Conservation (phyloP, 768 basidiomycete species). For the Suillus placidus region DNA sequence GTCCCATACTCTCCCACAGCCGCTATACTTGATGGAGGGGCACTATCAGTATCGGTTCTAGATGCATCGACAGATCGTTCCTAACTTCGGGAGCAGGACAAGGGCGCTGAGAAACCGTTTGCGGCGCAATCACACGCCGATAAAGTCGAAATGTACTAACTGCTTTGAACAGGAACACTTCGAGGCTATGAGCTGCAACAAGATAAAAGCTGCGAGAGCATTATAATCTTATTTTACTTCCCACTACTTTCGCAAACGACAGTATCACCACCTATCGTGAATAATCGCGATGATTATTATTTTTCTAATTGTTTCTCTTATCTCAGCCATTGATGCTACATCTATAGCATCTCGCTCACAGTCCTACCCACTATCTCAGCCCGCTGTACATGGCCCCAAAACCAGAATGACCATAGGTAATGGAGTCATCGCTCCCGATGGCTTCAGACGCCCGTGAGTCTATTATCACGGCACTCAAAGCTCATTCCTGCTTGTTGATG, state of each 20-base stretch:
- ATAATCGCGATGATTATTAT: constrained; percentile 11
- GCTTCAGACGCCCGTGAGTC: constrained; percentile 43
- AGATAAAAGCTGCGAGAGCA: background rate
- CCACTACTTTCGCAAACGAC: background rate
- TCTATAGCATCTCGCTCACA: constrained; percentile 20
- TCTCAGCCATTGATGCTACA: constrained; percentile 16
- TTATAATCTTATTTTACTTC: background rate
- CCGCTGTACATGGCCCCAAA: constrained; percentile 20
- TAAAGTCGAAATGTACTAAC: background rate
- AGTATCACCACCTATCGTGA: background rate
- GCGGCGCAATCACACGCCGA: background rate
- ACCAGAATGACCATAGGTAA: constrained; percentile 41
- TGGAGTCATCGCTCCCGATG: constrained; percentile 47
- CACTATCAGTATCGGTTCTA: background rate
- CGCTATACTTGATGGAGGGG: no score
- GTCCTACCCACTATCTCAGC: constrained; percentile 11
- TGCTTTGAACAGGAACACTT: background rate
- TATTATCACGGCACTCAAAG: background rate
- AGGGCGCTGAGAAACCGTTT: background rate
- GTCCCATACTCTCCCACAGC: background rate
- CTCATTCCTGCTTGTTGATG: constrained; percentile 36
- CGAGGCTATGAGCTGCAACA: background rate
- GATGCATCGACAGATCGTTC: background rate
- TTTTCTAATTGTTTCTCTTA: constrained; percentile 12
- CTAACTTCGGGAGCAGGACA: background rate